Evolutionary conservation across 2,329 filamentous ascomycete genomes (phyloP), one percentile per base, ranked within the genome.

Genomic region (Cytospora schulzeri): DNA sequence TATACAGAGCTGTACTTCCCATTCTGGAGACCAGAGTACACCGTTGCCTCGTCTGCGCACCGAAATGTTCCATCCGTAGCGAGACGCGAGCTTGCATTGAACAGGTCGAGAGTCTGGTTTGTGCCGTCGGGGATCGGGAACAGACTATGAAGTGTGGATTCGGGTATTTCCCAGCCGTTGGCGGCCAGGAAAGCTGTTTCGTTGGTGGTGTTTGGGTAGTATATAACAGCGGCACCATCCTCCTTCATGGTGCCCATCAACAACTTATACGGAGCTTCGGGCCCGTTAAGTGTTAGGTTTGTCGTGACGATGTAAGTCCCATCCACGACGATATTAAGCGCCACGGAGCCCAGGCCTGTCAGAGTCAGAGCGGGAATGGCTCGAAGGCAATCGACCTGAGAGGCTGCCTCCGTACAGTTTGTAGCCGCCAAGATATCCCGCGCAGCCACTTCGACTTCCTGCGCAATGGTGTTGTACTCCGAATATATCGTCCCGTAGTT

Each of bases 1-100:
- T 83, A 88, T 0, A 85, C 76, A 0, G 76, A 73, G 31, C 77
- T 72, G 69, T 87, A 83, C 0, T 80, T 78, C 3, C 75, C 73
- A 19, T 77, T 79, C 19, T 71, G 64, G 0, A 81, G 74, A 3
- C 80, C 84, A 0, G 82, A 77, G 69, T 81, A 82, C 8, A 81
- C 81, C 3, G 85, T 88, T 6, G 85, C 84, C 72, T 87, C 80
- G 70, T 86, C 83, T 58, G 84, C 75, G 71, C 86, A 88, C 63
- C 85, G 81, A 77, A 87, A 88, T 11, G 81, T 80, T 59, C 79
- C 83, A 71, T 88, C 85, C 2, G 85, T 88, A 3, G 83, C 80
- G 50, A 88, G 76, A 7, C 82, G 82, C 8, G 82, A 76, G 24
- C 80, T 80, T 38, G 83, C 77, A 66, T 85, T 86, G 77, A 83